Base-by-base conservation (phyloP, 208 protist species). In the Leishmania turanica region DNA sequence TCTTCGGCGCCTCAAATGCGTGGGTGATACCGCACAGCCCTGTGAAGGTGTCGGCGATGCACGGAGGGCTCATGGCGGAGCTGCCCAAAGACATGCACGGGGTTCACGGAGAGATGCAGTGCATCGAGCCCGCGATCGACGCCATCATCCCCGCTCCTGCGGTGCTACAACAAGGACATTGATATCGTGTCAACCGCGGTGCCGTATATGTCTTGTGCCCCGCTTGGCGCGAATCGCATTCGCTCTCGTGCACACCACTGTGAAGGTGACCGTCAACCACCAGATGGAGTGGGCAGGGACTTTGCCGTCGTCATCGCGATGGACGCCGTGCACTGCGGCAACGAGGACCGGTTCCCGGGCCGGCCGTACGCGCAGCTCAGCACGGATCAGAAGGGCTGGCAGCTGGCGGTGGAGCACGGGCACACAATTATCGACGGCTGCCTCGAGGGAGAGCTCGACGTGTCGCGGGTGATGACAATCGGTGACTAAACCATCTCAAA, bases 301-400 rank as follows among this genome's bases (percentile, higher is more conserved):
- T 78, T 83, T 54, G 83, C 79, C 45, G 47, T 87, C 37, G 83
- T 83, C 21, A 83, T 87, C 69, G 83, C 83, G n/a, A 87, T 79
- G 21, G 83, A 83, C 42, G 83, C 83, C 40, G 83, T 81, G 73
- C 70, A 83, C 75, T 87, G 80, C 75, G 83, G 78, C 47, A 76
- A 80, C 56, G 83, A 82, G 58, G 79, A 80, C 60, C 80, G 69
- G 83, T 75, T 78, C 17, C 80, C 80, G 15, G 83, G 79, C n/a
- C 58, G 53, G 69, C 60, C 75, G 3, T 80, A 80, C 77, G 80
- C 78, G 58, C 51, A 76, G 47, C 81, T 80, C 40, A 78, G 83
- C 40, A 62, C 75, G 19, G 83, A 83, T 45, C 65, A 83, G 69
- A 65, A 75, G 49, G 79, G 75, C 65, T 79, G 83, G 53, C 78